Evolutionary conservation across 441 rosid genomes (phyloP), one percentile per base, ranked within the genome.

Genomic region (Pelargonium myrrhifolium): DNA sequence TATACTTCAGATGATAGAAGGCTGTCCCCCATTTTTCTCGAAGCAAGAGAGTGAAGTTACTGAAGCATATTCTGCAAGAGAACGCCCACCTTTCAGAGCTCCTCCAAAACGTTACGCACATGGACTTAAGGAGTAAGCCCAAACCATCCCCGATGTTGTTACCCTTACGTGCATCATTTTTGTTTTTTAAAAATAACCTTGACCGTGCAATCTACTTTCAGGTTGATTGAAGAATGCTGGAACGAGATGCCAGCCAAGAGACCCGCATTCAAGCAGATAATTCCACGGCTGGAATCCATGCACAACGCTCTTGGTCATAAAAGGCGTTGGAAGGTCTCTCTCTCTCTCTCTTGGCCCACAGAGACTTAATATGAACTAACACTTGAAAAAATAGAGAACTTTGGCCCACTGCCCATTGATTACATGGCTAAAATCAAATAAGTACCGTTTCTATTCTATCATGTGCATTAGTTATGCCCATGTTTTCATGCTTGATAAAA

Each of bases 171-270:
- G 47, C 14, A 42, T 12, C 17, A 15, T 51, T 51, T 53, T 53
- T 53, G 59, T 53, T 6, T 17, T 17, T 6, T 2, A 53, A 17
- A 17, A 8, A 53, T 53, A 53, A 6, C 22, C 24, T 37, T 12
- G 2, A 58, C 24, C 40, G 12, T 37, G 14, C 10, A 5, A 37
- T 61, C 22, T 40, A 59, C 66, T 64, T 15, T n/a, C 75, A 89
- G 96, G 78, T 75, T 89, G 72, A 87, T 87, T 43, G 76, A 84
- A 76, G 82, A 86, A 61, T 89, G 93, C 67, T 89, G 96, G 96
- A 81, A 79, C 61, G 77, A 66, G 62, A 88, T 86, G 65, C 84
- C 91, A 71, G 78, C 70, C 61, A 78, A 66, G 77, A 87, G 96
- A 78, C 96, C 96, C 24, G 76, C 84, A 28, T 87, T 89, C 76